These are phyloP conservation scores for Phaseolus lunatus DNA, from an alignment of 306 rosid species.

Conservation along the genomic window DNA sequence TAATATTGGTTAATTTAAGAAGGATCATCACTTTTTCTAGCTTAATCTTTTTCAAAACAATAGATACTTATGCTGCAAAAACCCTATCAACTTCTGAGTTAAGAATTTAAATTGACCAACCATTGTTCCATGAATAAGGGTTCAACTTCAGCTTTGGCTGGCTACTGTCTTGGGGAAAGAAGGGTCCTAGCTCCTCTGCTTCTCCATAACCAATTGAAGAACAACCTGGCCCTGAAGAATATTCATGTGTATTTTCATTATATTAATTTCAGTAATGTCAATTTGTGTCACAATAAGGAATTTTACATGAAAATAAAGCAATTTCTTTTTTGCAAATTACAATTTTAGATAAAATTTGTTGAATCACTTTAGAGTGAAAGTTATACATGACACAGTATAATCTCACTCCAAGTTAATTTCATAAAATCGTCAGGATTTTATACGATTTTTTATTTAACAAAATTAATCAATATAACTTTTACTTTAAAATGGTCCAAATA, in stretches of 20 bases:
- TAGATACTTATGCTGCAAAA: neutral
- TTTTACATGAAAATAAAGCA: too few species aligned
- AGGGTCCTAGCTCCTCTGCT: conserved; percentile 93
- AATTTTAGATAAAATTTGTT: too few species aligned
- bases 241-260: conserved; percentile 15
- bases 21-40: neutral
- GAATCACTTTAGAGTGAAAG: too few species aligned
- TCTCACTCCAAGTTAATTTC: too few species aligned
- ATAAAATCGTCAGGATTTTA: too few species aligned
- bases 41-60: neutral
- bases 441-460: too few species aligned
- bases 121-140: conserved; percentile 82
- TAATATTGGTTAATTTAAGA: neutral
- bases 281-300: conserved; percentile 15
- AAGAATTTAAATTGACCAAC: conserved; percentile 36
- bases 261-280: neutral
- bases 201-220: conserved; percentile 88
- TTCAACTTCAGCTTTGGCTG: conserved; percentile 75
- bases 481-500: too few species aligned
- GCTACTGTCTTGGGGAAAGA: conserved; percentile 73
- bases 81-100: neutral
- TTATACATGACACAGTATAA: too few species aligned
- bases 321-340: too few species aligned
- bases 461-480: too few species aligned
- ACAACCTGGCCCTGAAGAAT: conserved; percentile 85